Percentiles rank a stretch among this genome's conserved stretches.
Conservation (phyloP, 176 grass and related monocot species). For the Thalia dealbata region DNA sequence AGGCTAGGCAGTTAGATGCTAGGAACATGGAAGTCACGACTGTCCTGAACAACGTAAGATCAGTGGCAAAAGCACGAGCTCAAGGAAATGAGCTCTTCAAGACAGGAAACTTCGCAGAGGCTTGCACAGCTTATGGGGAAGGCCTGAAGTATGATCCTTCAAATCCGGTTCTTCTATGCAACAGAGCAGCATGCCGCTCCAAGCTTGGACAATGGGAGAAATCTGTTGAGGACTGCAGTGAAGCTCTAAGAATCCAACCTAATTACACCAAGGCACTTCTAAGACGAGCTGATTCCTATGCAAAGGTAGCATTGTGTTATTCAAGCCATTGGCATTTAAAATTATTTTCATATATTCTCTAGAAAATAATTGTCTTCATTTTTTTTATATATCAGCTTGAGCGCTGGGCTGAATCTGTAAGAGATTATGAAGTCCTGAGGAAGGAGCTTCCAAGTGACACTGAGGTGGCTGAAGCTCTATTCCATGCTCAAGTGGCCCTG, state of each 20-base stretch:
- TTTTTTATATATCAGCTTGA: slow-evolving; percentile 2
- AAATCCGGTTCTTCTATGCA: slow-evolving; percentile 12
- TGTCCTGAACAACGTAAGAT: slow-evolving; percentile 1
- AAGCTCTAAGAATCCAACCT: slow-evolving; percentile 13
- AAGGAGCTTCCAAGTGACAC: slow-evolving; percentile 8
- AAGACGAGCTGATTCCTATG: slow-evolving; percentile 19
- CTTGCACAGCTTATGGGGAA: slow-evolving; percentile 19
- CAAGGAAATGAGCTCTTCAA: slow-evolving; percentile 19
- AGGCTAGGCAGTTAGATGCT: slow-evolving; percentile 6
- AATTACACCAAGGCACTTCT: slow-evolving; percentile 20
- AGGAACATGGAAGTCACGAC: not conserved
- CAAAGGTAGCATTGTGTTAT: slow-evolving; percentile 8
- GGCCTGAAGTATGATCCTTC: slow-evolving; percentile 13
- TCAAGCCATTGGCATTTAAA: not conserved
- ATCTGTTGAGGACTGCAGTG: slow-evolving; percentile 19
- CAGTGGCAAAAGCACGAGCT: slow-evolving; percentile 15
- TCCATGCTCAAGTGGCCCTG: slow-evolving; percentile 15
- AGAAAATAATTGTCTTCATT: too few relatives aligned
- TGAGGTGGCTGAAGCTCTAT: slow-evolving; percentile 14
- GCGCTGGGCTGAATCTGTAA: slow-evolving; percentile 11
- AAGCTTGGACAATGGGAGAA: slow-evolving; percentile 13
- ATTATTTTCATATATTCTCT: not conserved
- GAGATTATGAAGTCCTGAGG: slow-evolving; percentile 18
- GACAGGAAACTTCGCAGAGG: slow-evolving; percentile 13
- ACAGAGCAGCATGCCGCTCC: slow-evolving; percentile 18